Evolutionary conservation across 345 rosid species (phyloP), one percentile per base, ranked within the genome.

Genomic region (Linum tenue): DNA sequence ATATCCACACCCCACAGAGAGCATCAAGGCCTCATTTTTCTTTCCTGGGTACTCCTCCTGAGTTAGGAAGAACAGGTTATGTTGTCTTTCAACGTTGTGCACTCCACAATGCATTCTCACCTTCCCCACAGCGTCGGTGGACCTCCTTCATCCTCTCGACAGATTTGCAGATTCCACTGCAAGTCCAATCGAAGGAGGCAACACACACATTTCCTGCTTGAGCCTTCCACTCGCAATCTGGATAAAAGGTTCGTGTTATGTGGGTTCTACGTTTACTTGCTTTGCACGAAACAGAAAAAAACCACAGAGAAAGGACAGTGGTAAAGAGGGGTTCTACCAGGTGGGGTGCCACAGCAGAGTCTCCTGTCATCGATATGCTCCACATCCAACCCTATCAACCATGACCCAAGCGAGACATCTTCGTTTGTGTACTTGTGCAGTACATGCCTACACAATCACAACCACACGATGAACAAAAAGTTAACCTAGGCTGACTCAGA

Each of bases 171-270:
- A 92, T 74, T 57, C 97, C 97, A 10, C 97, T 86, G 78, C 96
- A 92, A 69, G 76, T 84, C 97, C 97, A 92, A 55, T 90, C 96
- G 42, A 87, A 92, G 36, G 94, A 90, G 70, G 98, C 98, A 71
- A 86, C 89, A 22, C 96, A 92, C 58, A 80, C 53, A 68, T 89
- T 92, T 68, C 98, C 95, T 0, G 98, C 98, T 72, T 89, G 98
- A 31, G 92, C 96, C 70, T 87, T 92, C 96, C 98, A 92, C 79
- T 92, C 95, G n/a, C 96, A 89, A 72, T 92, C 96, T 92, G 82
- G 37, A 10, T 62, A 42, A 55, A 62, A 56, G n/a, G 67, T 53
- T 53, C 17, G 9, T 17, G 55, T 63, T 17, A 43, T 40, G 17
- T 55, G 22, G 31, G 31, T 22, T 22, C 31, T 22, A 56, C 16